A percentile compares a stretch with the other conserved stretches of the same genome.
Conservation (phyloP, 78 protist species). For the Polysphondylium violaceum region DNA sequence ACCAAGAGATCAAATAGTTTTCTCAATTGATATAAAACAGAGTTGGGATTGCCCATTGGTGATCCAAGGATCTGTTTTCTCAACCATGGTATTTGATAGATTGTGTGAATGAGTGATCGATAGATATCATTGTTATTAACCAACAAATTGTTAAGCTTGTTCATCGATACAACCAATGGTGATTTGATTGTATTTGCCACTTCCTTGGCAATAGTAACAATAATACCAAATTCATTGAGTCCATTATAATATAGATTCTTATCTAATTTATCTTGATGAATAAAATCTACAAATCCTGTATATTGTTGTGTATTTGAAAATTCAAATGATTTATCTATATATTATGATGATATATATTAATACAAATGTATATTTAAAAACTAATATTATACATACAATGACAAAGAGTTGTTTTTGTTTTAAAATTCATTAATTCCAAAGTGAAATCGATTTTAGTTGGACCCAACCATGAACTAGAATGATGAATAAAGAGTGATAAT, state of each 20-base stretch:
- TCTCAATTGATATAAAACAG: background rate
- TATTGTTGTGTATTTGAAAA: background rate
- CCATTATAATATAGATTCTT: background rate
- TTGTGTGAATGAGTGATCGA: background rate
- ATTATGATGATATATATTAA: background rate
- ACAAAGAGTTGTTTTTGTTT: background rate
- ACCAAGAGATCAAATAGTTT: background rate
- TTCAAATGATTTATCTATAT: constrained; percentile 1
- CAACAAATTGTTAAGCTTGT: background rate
- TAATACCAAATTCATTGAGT: background rate
- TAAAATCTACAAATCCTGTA: background rate
- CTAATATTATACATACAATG: background rate
- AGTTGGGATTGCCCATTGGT: background rate
- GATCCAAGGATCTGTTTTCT: background rate
- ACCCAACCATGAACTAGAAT: too few species aligned
- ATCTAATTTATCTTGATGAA: background rate
- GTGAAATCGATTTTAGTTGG: background rate
- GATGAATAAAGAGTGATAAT: too few species aligned
- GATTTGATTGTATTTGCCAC: background rate
- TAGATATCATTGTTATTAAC: background rate
- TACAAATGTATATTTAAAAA: too few species aligned
- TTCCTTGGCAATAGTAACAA: background rate
- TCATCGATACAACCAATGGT: background rate
- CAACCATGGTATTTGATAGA: background rate
- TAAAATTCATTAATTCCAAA: background rate